Percentiles rank a stretch among this genome's conserved stretches.
Evolutionary conservation across 1,139 yeast genomes (phyloP).

Genomic region (Saccharomyces pastorianus): DNA sequence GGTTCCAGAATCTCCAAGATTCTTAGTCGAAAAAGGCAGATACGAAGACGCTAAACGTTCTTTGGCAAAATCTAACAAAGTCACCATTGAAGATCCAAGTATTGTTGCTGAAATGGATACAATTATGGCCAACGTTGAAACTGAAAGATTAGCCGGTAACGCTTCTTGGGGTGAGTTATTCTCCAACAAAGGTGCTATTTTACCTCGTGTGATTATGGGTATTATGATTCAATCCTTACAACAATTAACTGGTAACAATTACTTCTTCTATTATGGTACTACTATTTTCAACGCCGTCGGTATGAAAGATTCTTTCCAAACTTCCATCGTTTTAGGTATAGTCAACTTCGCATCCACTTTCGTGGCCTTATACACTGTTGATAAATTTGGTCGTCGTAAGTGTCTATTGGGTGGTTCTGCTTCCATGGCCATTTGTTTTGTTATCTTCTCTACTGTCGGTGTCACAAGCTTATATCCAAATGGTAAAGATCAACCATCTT

Average conservation of each 20-base stretch:
- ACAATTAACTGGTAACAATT: constrained; percentile 69
- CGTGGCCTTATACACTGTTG: constrained; percentile 54
- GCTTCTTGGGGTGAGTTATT: constrained; percentile 34
- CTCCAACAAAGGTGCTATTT: constrained; percentile 32
- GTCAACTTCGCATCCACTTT: constrained; percentile 69
- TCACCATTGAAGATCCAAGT: constrained; percentile 36
- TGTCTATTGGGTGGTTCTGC: constrained; percentile 53
- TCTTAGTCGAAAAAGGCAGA: constrained; percentile 43
- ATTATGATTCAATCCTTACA: constrained; percentile 55
- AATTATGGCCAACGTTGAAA: constrained; percentile 52
- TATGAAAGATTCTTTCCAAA: constrained; percentile 56
- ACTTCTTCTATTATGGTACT: constrained; percentile 70
- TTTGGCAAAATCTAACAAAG: constrained; percentile 39
- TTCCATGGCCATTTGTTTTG: constrained; percentile 53
- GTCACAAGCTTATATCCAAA: constrained; percentile 49
- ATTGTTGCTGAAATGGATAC: constrained; percentile 50
- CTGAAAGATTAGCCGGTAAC: constrained; percentile 32
- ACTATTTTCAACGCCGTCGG: constrained; percentile 68
- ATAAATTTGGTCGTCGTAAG: constrained; percentile 56
- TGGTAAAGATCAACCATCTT: constrained; percentile 42
- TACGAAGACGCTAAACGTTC: constrained; percentile 48
- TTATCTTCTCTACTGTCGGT: constrained; percentile 58
- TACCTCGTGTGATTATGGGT: constrained; percentile 57
- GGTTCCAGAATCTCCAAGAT: constrained; percentile 75
- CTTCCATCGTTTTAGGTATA: constrained; percentile 63